A percentile compares a stretch with the other conserved stretches of the same genome.
phyloP scores from a whole-genome alignment of 345 rosid species.

The Linum tenue region DNA sequence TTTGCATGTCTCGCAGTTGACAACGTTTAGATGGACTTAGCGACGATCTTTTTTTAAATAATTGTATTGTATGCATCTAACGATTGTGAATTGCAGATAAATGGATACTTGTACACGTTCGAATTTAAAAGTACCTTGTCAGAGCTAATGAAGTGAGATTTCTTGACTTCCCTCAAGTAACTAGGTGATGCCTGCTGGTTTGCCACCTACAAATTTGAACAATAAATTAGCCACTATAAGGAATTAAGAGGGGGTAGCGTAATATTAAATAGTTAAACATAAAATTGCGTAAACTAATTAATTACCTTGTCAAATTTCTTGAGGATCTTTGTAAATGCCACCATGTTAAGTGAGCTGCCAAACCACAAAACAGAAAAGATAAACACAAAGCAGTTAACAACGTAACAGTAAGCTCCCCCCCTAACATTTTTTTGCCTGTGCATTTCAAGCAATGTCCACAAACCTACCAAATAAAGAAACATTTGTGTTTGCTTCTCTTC shows the following conservation, averaged over 20 bases:
- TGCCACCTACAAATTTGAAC: constrained; percentile 50
- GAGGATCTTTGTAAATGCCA: constrained; percentile 78
- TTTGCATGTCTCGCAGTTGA: too few species aligned
- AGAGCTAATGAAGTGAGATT: constrained; percentile 81
- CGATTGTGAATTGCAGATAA: too few species aligned
- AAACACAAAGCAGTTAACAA: not conserved
- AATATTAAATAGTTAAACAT: too few species aligned
- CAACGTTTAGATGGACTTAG: too few species aligned
- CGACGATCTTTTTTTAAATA: too few species aligned
- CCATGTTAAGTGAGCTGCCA: constrained; percentile 78
- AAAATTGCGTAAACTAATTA: too few species aligned
- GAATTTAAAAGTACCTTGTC: constrained; percentile 53
- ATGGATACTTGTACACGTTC: not conserved
- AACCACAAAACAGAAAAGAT: not conserved
- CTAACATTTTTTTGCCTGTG: not conserved
- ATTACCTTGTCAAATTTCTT: constrained; percentile 95
- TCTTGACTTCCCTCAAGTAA: constrained; percentile 75
- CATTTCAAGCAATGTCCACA: not conserved
- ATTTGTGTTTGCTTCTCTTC: not conserved
- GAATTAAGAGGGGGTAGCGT: too few species aligned
- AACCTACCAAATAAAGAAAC: not conserved
- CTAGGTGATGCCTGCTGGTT: constrained; percentile 73
- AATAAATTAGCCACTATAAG: not conserved
- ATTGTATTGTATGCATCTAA: too few species aligned
- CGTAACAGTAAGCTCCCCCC: too few species aligned